These are phyloP conservation scores for Pseudozyma sp. DNA, from an alignment of 1,284 basidiomycete genomes.

Conservation along the genomic window DNA sequence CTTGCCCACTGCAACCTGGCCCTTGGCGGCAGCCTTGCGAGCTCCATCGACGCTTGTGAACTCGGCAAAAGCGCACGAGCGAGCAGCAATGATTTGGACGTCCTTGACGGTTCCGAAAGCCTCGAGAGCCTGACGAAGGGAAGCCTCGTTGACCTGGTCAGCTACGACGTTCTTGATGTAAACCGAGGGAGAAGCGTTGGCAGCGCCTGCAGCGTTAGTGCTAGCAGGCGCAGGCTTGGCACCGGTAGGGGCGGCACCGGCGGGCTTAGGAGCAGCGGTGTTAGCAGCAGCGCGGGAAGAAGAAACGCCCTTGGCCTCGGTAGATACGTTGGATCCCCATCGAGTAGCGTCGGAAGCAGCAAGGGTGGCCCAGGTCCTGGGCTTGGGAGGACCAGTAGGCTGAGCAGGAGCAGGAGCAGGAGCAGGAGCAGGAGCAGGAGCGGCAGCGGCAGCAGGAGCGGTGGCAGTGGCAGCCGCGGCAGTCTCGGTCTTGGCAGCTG, in stretches of 20 bases:
- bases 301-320: conserved; percentile 55
- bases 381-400: conserved; percentile 56
- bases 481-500: conserved; percentile 33
- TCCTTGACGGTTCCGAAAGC: conserved; percentile 87
- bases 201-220: conserved; percentile 5
- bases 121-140: conserved; percentile 76
- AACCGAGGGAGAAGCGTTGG: conserved; percentile 45
- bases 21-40: conserved; percentile 85
- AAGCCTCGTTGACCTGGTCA: conserved; percentile 78
- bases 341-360: conserved; percentile 62
- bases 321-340: conserved; percentile 63
- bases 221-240: conserved; percentile 59
- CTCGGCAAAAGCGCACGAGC: conserved; percentile 95
- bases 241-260: conserved; percentile 49
- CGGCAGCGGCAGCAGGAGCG: conserved; percentile 60
- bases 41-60: conserved; percentile 84
- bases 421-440: conserved; percentile 25
- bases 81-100: conserved; percentile 85
- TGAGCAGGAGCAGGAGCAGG: conserved; percentile 61
- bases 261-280: conserved; percentile 40
- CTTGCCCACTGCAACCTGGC: conserved; percentile 81
- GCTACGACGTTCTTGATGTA: conserved; percentile 75
- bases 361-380: conserved; percentile 68
- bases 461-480: conserved; percentile 69
- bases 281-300: conserved; percentile 25